Conservation (phyloP, 208 protist genomes). For the Trypanosoma brucei region DNA sequence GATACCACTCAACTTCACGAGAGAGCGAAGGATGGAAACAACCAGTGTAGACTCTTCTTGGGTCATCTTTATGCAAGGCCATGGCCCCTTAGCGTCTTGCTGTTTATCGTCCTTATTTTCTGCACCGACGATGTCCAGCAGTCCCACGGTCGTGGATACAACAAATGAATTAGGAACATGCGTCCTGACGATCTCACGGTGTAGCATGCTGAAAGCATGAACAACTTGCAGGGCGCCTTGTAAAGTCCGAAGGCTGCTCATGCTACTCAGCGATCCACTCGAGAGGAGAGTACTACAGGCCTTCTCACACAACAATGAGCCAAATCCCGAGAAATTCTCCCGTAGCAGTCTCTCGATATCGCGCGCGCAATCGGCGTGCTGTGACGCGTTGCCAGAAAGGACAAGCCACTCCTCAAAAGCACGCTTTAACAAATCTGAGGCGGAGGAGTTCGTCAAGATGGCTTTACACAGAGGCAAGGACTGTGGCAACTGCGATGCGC, state of each 20-base stretch:
- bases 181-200: conserved; percentile 4
- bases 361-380: background rate
- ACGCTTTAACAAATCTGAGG: conserved; percentile 10
- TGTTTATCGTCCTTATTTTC: background rate
- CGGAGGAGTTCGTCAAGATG: conserved; percentile 17
- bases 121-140: conserved; percentile 10
- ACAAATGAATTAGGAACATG: conserved; percentile 18
- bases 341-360: conserved; percentile 20
- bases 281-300: conserved; percentile 20
- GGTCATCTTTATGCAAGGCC: conserved; percentile 1
- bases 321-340: conserved; percentile 24
- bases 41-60: conserved; percentile 6
- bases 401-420: conserved; percentile 25
- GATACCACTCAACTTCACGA: conserved; percentile 12
- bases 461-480: conserved; percentile 23
- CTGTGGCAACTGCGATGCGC: conserved; percentile 19
- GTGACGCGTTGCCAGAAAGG: background rate
- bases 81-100: background rate
- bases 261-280: background rate
- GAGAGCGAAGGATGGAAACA: conserved; percentile 14
- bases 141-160: conserved; percentile 5
- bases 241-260: conserved; percentile 13
- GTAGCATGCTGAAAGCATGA: background rate
- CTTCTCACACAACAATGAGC: conserved; percentile 13
- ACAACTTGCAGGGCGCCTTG: conserved; percentile 5